Conservation (phyloP, 2,329 filamentous ascomycete species). For the Thelonectria discophora region DNA sequence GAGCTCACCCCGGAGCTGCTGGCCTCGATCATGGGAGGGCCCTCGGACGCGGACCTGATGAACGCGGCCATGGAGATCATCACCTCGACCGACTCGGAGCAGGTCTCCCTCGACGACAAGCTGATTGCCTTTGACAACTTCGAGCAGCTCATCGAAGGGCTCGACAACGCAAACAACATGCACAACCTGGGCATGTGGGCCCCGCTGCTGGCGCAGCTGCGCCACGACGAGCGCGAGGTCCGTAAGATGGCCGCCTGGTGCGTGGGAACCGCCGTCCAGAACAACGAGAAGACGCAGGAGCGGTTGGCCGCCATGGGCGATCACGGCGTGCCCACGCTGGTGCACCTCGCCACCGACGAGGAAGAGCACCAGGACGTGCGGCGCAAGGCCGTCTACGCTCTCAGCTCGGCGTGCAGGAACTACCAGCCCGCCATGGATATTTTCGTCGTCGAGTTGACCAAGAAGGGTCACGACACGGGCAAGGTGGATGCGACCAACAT, state of each 20-base stretch:
- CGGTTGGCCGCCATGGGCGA: conserved; percentile 65
- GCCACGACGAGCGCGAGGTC: conserved; percentile 74
- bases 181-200: conserved; percentile 81
- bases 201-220: conserved; percentile 76
- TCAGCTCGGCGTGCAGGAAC: conserved; percentile 87
- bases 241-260: conserved; percentile 93
- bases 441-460: conserved; percentile 68
- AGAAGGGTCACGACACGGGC: conserved; percentile 62
- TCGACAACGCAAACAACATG: conserved; percentile 98
- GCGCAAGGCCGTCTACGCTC: conserved; percentile 87
- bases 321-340: conserved; percentile 72
- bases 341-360: conserved; percentile 68
- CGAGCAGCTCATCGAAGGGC: conserved; percentile 87
- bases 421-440: conserved; percentile 84
- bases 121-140: conserved; percentile 92
- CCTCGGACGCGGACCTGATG: conserved; percentile 93
- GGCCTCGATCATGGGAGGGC: conserved; percentile 80
- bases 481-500: conserved; percentile 86
- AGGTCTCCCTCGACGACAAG: conserved; percentile 75
- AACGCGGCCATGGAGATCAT: conserved; percentile 82
- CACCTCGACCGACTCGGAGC: conserved; percentile 64
- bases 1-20: conserved; percentile 75
- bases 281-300: conserved; percentile 88
- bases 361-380: conserved; percentile 71
- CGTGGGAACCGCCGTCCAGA: conserved; percentile 93